Evolutionary conservation across 164 flowering plant species (phyloP), one percentile per base, ranked within the genome.

Genomic region (Aristolochia fimbriata): DNA sequence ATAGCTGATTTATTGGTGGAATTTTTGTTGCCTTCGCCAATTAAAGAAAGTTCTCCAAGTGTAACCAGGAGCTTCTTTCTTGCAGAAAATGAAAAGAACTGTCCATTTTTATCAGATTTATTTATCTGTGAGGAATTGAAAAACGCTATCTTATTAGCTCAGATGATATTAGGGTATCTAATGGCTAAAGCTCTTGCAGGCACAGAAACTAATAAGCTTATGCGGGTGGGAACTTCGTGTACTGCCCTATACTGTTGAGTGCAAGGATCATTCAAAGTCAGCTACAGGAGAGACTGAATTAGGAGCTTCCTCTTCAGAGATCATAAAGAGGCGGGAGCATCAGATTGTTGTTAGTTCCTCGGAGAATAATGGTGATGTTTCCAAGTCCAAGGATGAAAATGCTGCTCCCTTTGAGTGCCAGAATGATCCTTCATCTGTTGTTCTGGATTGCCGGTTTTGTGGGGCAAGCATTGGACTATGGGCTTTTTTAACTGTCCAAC

Each of bases 141-240:
- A 10, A 37, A 37, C 8, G 11, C 10, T 10, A 37, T 37, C 43
- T 37, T 37, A 37, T 37, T 37, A 37, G 37, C 7, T 31, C 37
- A 3, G 11, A 6, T 37, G 37, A 37, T 37, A 37, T 10, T 7
- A 37, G 43, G 43, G 43, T 16, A 62, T 19, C 65, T 61, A 41
- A 60, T 23, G 62, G 21, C 48, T 69, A 8, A 55, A 64, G 37
- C 51, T 31, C 30, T 66, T 82, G 61, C 88, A 90, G 98, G 97
- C 94, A 47, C 84, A 70, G 71, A 91, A 80, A 68, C 77, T 91
- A 50, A 83, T 88, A 57, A 84, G 90, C 65, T 77, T 94, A 62
- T 88, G 88, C 81, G 97, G 99, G 41, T 94, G 99, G 97, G 89
- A 85, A 65, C 86, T 82, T 61, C 96, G 82, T 37, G 58, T 61